These are phyloP conservation scores for Phytophthora vignae DNA, from an alignment of 352 stramenopile species.

Conservation along the genomic window DNA sequence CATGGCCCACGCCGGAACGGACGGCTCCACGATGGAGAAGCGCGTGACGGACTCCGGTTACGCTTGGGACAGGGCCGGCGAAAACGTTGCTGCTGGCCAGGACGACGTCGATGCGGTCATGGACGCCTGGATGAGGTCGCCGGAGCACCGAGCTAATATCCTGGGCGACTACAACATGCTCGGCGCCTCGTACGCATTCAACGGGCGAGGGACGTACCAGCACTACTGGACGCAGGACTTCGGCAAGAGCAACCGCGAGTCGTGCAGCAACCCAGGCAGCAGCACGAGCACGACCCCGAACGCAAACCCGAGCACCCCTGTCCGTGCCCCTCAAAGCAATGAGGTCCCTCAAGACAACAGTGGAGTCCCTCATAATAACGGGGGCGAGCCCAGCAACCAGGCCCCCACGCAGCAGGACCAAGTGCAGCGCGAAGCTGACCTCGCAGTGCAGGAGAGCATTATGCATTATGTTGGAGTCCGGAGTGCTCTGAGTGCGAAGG, in stretches of 20 bases:
- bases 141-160: constrained; percentile 41
- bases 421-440: constrained; percentile 3
- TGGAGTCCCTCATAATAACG: not conserved
- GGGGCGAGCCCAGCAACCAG: constrained; percentile 3
- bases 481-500: constrained; percentile 1
- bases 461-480: not conserved
- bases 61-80: constrained; percentile 43
- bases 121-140: constrained; percentile 48
- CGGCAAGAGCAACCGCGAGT: constrained; percentile 33
- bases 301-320: not conserved
- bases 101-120: constrained; percentile 42
- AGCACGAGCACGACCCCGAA: constrained; percentile 2
- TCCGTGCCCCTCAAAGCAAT: not conserved
- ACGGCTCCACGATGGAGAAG: constrained; percentile 43
- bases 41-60: constrained; percentile 52
- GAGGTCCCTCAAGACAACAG: not conserved
- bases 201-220: constrained; percentile 27
- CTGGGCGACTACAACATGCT: constrained; percentile 43
- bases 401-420: constrained; percentile 16
- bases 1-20: constrained; percentile 51
- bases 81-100: constrained; percentile 50
- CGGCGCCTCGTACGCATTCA: constrained; percentile 37
- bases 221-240: constrained; percentile 68
- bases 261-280: constrained; percentile 22
- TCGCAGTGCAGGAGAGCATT: constrained; percentile 7